Evolutionary conservation across 164 flowering plant genomes (phyloP).

Genomic region (Brasenia schreberi): DNA sequence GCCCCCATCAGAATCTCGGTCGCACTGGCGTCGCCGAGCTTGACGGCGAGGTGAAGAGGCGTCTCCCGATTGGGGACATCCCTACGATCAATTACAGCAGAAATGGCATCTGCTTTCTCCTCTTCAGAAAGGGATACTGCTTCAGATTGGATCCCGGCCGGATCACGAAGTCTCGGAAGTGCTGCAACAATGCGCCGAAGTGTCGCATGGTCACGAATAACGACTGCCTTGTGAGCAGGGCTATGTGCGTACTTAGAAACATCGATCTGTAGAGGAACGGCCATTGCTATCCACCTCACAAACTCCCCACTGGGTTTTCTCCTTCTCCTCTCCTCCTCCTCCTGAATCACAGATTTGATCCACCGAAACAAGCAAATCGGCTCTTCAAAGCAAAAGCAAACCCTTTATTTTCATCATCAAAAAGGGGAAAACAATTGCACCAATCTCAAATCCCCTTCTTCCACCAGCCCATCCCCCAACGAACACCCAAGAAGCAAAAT

Average conservation of each 20-base stretch:
- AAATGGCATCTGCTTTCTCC: conserved; percentile 49
- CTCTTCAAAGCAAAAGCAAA: background rate
- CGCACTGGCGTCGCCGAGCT: conserved; percentile 46
- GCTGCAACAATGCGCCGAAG: conserved; percentile 40
- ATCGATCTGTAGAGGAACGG: conserved; percentile 8
- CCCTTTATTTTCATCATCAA: background rate
- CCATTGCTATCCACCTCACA: background rate
- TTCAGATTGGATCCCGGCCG: conserved; percentile 44
- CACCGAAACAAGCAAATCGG: background rate
- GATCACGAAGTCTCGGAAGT: conserved; percentile 55
- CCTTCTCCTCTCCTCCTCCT: background rate
- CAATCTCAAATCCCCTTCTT: background rate
- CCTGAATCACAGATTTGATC: background rate
- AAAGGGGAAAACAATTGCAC: background rate
- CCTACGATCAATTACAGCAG: conserved; percentile 57
- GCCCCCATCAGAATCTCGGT: conserved; percentile 75
- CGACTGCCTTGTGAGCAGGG: conserved; percentile 60
- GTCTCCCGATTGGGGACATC: conserved; percentile 81
- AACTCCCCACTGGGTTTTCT: background rate
- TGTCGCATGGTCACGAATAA: conserved; percentile 36
- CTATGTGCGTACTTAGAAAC: conserved; percentile 47
- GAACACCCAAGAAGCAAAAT: background rate
- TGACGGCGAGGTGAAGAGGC: conserved; percentile 81
- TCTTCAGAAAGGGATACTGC: conserved; percentile 50
- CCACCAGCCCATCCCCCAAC: background rate